Conservation (phyloP, 768 basidiomycete species). For the Suillus brevipes region DNA sequence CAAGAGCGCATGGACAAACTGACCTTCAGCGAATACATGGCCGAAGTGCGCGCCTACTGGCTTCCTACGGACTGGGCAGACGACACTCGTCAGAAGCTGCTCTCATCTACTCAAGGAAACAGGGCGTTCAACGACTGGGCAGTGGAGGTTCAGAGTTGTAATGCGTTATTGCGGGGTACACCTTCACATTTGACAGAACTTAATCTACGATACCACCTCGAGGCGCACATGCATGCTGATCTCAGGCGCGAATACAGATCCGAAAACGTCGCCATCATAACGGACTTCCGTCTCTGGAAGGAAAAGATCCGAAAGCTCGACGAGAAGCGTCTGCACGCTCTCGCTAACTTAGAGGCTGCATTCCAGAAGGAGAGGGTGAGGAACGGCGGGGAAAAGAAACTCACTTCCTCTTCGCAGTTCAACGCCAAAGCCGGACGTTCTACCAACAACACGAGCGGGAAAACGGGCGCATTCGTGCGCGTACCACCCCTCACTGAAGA, state of each 20-base stretch:
- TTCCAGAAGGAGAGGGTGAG: background rate
- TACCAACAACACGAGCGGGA: background rate
- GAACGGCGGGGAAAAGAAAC: rapidly evolving
- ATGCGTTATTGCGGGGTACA: background rate
- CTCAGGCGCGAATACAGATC: too few species aligned
- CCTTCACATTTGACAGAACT: background rate
- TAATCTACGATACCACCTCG: background rate
- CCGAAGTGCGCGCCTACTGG: background rate
- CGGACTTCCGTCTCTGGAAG: background rate
- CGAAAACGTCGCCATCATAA: background rate
- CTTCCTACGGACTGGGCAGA: background rate
- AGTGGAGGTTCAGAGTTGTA: background rate
- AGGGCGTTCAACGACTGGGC: background rate
- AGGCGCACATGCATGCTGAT: background rate
- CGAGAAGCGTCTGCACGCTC: background rate
- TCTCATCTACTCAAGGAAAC: background rate
- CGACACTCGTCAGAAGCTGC: background rate
- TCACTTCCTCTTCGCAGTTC: background rate
- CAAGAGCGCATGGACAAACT: background rate
- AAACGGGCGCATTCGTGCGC: background rate
- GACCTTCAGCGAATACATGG: background rate
- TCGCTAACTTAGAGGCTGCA: background rate
- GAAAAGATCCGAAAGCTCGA: background rate
- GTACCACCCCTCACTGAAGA: background rate
- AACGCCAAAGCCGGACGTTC: background rate